Evolutionary conservation across 1,284 basidiomycete species (phyloP).

Genomic region (Inonotus hispidus): DNA sequence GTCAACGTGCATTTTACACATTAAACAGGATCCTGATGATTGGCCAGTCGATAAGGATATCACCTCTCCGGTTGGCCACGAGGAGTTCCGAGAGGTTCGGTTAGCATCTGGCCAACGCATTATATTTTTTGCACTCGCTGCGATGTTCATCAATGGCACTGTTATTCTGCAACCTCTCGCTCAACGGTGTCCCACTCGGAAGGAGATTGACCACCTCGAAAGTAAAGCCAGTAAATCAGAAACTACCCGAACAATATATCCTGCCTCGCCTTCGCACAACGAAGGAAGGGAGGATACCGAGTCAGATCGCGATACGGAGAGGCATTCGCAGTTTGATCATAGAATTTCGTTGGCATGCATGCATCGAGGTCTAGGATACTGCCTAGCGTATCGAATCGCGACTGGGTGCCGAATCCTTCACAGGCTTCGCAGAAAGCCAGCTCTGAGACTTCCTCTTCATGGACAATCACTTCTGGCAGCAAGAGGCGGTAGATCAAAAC

Average conservation of each 20-base stretch:
- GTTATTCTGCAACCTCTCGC: constrained; percentile 5
- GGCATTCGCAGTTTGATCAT: no score
- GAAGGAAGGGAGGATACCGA: no score
- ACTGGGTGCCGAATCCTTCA: no score
- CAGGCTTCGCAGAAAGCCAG: no score
- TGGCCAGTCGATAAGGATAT: constrained; percentile 10
- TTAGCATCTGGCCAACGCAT: constrained; percentile 14
- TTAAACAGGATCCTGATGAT: constrained; percentile 6
- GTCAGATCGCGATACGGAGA: no score
- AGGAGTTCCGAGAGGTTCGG: constrained; percentile 13
- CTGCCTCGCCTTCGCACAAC: no score
- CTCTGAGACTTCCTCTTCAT: background rate
- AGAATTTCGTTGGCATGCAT: no score
- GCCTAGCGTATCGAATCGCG: no score
- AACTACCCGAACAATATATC: background rate
- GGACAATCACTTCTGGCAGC: background rate
- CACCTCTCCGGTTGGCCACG: constrained; percentile 10
- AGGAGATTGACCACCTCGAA: background rate
- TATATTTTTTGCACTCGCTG: constrained; percentile 12
- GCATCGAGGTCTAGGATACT: no score
- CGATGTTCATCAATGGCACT: constrained; percentile 13
- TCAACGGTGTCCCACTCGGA: no score
- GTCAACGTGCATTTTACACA: background rate
- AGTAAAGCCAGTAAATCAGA: background rate
- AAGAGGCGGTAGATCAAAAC: background rate